Evolutionary conservation across 805 yeast species (phyloP).

Genomic region (Wickerhamiella allomyrinae): DNA sequence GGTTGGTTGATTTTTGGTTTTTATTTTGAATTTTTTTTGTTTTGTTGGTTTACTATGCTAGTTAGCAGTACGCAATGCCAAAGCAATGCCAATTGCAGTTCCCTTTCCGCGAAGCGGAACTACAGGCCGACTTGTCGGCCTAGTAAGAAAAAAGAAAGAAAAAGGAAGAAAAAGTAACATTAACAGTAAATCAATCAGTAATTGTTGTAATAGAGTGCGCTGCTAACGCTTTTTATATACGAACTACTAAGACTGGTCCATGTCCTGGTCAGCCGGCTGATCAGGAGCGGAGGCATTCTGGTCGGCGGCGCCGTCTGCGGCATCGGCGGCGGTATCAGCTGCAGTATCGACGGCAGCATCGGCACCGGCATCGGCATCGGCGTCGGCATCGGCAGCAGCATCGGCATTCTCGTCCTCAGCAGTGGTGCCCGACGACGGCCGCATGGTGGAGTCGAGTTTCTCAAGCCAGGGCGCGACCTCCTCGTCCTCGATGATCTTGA

Average conservation of each 20-base stretch:
- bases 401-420: constrained; percentile 6
- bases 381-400: constrained; percentile 5
- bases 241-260: constrained; percentile 6
- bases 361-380: constrained; percentile 12
- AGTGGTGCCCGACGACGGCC: constrained; percentile 8
- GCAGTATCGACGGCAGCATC: constrained; percentile 6
- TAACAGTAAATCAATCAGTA: too few relatives aligned
- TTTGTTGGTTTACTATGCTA: too few relatives aligned
- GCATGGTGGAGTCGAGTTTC: constrained; percentile 47
- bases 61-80: too few relatives aligned
- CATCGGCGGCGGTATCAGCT: neutral
- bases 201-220: too few relatives aligned
- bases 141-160: too few relatives aligned
- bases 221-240: too few relatives aligned
- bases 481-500: constrained; percentile 75
- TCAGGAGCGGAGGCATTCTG: neutral
- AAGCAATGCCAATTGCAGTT: too few relatives aligned
- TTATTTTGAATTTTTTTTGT: too few relatives aligned
- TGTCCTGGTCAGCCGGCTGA: constrained; percentile 4
- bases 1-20: too few relatives aligned
- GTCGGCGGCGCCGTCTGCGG: neutral
- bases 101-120: too few relatives aligned
- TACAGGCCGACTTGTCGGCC: too few relatives aligned
- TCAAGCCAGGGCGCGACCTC: constrained; percentile 74
- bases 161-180: too few relatives aligned